Base-by-base conservation (phyloP, 2,329 filamentous ascomycete genomes). In the Fusarium sp. region DNA sequence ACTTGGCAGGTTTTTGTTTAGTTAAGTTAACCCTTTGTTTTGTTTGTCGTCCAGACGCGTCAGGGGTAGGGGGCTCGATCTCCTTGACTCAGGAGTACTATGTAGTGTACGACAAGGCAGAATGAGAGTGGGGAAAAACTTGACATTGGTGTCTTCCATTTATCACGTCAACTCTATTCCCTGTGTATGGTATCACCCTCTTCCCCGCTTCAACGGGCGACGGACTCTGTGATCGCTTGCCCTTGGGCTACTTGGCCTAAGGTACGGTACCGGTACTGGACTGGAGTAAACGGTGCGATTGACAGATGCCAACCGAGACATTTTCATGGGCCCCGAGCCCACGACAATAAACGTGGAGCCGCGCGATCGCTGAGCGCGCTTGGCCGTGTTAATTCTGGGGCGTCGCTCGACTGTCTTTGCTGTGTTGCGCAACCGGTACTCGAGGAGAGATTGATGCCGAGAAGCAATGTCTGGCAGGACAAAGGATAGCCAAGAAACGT, bases 271-370 rank as follows among this genome's bases (percentile, higher is more conserved):
- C 28, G 28, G 10, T 31, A 13, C 28, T 31, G 28, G 28, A 31
- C 36, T 40, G 24, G 36, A 52, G 50, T 40, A 44, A 51, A 55
- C 33, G 45, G 58, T 59, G 50, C 34, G 38, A 57, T 68, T 68
- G 63, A 62, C 68, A 58, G 58, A 39, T 63, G 36, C 18, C 55
- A 66, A 59, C 55, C 55, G 49, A 71, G 63, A 71, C 63, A 71
- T 68, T 55, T 55, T 26, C 53, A 52, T 50, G 50, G 38, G 44
- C 15, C 46, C 38, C 22, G 26, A 39, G 31, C 33, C 40, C 28
- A 44, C 36, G 22, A 39, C 51, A 17, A 20, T 52, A 52, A 52
- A 61, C 58, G 26, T 67, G 63, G 39, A 67, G 51, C 50, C 18
- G 52, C 52, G 63, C 38, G 39, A 53, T 57, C 43, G 20, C 40